Conservation (phyloP, 192 early-diverging fungal species). For the Spizellomyces sp. region DNA sequence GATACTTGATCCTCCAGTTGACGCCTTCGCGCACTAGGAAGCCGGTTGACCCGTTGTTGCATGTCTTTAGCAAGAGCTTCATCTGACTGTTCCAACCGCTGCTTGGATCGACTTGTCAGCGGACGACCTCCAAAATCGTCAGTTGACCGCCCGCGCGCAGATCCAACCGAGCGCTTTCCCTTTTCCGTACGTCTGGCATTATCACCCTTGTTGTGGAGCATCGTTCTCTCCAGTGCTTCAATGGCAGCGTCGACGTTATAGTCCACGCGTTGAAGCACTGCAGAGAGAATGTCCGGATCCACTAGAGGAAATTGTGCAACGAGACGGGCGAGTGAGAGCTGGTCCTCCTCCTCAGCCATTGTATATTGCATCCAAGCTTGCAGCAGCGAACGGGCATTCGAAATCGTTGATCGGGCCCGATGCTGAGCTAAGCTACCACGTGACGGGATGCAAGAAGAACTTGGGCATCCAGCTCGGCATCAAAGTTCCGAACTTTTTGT, state of each 20-base stretch:
- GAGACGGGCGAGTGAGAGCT: conserved; percentile 11
- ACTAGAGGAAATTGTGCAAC: conserved; percentile 15
- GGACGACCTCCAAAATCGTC: background rate
- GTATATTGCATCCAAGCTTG: background rate
- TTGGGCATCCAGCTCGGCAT: too few relatives aligned
- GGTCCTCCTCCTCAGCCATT: conserved; percentile 4
- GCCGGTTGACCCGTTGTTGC: conserved; percentile 5
- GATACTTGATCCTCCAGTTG: conserved; percentile 22
- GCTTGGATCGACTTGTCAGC: background rate
- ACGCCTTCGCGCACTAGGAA: conserved; percentile 4
- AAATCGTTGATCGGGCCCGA: background rate
- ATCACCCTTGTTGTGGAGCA: background rate
- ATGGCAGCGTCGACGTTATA: background rate
- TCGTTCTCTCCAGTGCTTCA: conserved; percentile 12
- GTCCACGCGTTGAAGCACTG: background rate
- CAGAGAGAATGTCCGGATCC: background rate
- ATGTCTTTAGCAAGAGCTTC: conserved; percentile 10
- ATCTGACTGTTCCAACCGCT: conserved; percentile 7
- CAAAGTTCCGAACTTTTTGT: too few relatives aligned
- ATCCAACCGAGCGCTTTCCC: background rate
- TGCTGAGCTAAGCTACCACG: background rate
- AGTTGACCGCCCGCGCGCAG: background rate
- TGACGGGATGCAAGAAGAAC: too few relatives aligned
- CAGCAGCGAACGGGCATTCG: background rate
- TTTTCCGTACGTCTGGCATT: background rate